Evolutionary conservation across 139 green algal species (phyloP).

Genomic region (Tetraselmis chui): DNA sequence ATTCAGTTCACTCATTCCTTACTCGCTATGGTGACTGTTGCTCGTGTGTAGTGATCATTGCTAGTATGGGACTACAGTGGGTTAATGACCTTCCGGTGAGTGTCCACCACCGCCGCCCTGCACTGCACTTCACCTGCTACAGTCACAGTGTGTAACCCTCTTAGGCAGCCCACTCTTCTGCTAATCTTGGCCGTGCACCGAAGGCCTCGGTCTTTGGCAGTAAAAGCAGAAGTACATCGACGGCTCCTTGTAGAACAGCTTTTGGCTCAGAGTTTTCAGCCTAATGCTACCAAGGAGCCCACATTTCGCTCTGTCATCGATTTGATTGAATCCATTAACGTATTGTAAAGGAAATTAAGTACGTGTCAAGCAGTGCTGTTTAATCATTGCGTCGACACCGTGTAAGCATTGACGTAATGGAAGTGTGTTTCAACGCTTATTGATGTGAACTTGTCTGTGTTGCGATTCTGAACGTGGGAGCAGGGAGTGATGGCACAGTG

Average conservation of each 20-base stretch:
- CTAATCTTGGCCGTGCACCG: constrained; percentile 7
- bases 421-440: too few species aligned
- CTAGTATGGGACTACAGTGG: constrained; percentile 71
- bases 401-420: too few species aligned
- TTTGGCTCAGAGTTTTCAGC: not conserved
- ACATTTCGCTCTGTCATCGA: constrained; percentile 1
- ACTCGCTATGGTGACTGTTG: not conserved
- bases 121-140: not conserved
- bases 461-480: too few species aligned
- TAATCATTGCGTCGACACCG: not conserved
- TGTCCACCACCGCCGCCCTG: not conserved
- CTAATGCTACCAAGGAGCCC: not conserved
- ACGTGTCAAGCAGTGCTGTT: not conserved
- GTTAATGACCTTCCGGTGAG: constrained; percentile 74
- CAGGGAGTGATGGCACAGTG: constrained; percentile 62
- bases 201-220: constrained; percentile 1
- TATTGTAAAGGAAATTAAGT: too few species aligned
- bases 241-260: not conserved
- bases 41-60: constrained; percentile 51
- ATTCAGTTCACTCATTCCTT: not conserved
- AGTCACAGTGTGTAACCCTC: not conserved
- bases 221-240: constrained; percentile 35
- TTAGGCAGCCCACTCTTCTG: not conserved
- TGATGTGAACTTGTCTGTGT: too few species aligned
- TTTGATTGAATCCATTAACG: too few species aligned